A percentile compares a stretch with the other conserved stretches of the same genome.
Evolutionary conservation across 129 eudicot species (phyloP).

Genomic region (Oenanthe sinensis): DNA sequence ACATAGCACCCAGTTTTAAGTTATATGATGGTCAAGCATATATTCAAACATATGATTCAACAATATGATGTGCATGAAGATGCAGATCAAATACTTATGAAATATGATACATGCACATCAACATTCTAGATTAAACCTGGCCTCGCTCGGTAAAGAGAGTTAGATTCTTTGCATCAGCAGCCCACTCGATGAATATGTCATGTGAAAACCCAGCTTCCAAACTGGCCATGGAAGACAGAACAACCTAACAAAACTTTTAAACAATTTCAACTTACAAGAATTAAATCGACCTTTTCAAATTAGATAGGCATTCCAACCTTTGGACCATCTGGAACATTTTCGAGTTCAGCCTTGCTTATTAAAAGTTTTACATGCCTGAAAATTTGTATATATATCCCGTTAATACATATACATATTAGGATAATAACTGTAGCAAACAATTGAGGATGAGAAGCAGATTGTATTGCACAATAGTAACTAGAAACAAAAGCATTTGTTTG

Average conservation of each 20-base stretch:
- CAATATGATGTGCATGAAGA: neutral
- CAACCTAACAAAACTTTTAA: slow-evolving; percentile 43
- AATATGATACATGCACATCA: neutral
- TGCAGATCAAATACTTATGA: slow-evolving; percentile 1
- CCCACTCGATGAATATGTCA: slow-evolving; percentile 96
- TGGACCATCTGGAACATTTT: slow-evolving; percentile 77
- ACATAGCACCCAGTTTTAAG: neutral
- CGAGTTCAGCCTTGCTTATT: slow-evolving; percentile 71
- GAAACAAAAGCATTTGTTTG: neutral
- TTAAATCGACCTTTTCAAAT: slow-evolving; percentile 1
- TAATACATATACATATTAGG: neutral
- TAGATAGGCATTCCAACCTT: slow-evolving; percentile 42
- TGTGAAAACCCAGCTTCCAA: slow-evolving; percentile 93
- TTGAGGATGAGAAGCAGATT: slow-evolving; percentile 4
- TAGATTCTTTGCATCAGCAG: slow-evolving; percentile 68
- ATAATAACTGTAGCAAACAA: neutral
- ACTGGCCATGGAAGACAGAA: slow-evolving; percentile 94
- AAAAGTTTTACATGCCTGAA: slow-evolving; percentile 78
- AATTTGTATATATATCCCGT: slow-evolving; percentile 14
- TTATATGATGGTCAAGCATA: neutral
- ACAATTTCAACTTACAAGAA: neutral
- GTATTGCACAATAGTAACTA: neutral
- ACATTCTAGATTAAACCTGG: slow-evolving; percentile 43
- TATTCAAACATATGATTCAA: neutral
- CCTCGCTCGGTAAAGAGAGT: slow-evolving; percentile 94